These are phyloP conservation scores for Cardiospermum halicacabum DNA, from an alignment of 345 rosid species.

Conservation along the genomic window DNA sequence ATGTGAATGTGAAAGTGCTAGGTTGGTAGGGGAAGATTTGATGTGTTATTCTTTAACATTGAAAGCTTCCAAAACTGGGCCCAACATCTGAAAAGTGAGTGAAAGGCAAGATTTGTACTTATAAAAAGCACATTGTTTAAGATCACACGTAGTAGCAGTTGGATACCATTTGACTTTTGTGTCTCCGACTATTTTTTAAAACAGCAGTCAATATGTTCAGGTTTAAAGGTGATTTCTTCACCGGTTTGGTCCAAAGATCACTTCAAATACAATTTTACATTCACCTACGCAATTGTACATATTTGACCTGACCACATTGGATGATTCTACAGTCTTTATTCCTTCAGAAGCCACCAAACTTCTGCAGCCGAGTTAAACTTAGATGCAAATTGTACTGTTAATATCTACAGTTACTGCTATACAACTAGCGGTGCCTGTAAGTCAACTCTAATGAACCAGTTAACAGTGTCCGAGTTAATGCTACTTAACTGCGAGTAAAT, in stretches of 20 bases:
- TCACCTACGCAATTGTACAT: background rate
- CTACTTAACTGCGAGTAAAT: slow-evolving; percentile 7
- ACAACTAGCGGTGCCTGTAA: slow-evolving; percentile 25
- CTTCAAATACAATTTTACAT: background rate
- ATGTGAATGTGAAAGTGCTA: background rate
- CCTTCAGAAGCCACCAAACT: too few species aligned
- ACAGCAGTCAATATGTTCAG: background rate
- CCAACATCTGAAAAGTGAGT: background rate
- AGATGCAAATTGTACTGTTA: background rate
- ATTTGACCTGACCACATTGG: too few species aligned
- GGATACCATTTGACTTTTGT: background rate
- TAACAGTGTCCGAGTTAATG: background rate
- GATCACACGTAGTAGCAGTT: background rate
- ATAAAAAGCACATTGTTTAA: background rate
- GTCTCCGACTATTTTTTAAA: background rate
- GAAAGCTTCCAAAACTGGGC: background rate
- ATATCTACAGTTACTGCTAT: background rate
- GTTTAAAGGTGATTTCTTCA: background rate
- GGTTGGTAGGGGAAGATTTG: background rate
- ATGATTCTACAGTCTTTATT: too few species aligned
- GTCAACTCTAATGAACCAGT: background rate
- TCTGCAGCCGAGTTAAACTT: too few species aligned
- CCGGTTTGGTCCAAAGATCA: background rate
- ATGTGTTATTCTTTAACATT: background rate
- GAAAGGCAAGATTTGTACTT: background rate